Conservation (phyloP, 345 rosid genomes). For the Citrus australasica region DNA sequence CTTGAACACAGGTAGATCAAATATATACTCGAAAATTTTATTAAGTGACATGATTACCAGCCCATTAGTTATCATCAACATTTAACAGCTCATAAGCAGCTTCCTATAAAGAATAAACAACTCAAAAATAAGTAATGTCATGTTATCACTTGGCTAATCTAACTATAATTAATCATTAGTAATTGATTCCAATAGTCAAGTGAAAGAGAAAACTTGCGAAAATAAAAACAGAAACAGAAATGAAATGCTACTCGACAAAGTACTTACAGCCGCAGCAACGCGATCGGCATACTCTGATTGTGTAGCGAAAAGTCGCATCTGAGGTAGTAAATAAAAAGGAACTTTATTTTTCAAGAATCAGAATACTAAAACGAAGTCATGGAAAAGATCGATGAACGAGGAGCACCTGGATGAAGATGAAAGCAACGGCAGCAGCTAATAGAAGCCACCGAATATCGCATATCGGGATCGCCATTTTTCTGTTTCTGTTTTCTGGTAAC, state of each 20-base stretch:
- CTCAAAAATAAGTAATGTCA: background rate
- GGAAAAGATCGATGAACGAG: background rate
- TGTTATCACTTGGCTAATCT: background rate
- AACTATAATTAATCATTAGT: background rate
- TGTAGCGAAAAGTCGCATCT: slow-evolving; percentile 80
- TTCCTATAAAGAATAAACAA: background rate
- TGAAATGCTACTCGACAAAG: background rate
- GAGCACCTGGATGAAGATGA: slow-evolving; percentile 84
- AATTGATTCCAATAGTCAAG: background rate
- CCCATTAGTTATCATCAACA: background rate
- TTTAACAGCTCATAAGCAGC: background rate
- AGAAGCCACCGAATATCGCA: slow-evolving; percentile 85
- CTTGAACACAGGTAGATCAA: background rate
- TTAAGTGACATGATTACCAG: background rate
- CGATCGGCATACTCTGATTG: slow-evolving; percentile 85
- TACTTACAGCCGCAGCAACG: slow-evolving; percentile 66
- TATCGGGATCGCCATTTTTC: slow-evolving; percentile 39
- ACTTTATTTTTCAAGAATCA: background rate
- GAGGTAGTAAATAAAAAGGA: background rate
- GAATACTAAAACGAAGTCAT: background rate
- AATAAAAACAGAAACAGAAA: background rate
- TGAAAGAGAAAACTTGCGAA: background rate
- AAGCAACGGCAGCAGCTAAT: slow-evolving; percentile 62
- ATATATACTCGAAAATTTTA: background rate
- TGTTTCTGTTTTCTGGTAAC: background rate